Base-by-base conservation (phyloP, 2,329 filamentous ascomycete genomes). In the Xylogone sp. region DNA sequence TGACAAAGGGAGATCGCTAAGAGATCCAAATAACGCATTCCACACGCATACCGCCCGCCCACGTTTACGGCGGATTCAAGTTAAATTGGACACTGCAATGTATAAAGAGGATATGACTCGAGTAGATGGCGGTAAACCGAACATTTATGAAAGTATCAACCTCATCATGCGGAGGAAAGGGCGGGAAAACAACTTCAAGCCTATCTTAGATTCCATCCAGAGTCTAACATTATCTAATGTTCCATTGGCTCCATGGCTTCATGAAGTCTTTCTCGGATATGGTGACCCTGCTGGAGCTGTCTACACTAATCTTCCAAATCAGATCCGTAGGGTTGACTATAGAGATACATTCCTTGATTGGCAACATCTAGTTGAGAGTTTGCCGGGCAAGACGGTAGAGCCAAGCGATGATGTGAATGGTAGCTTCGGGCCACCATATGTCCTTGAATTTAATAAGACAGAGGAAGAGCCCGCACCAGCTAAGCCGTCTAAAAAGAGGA, bases 261-360 rank as follows among this genome's bases (percentile, higher is more conserved):
- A 96, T 63, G 94, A 97, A 59, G 93, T 97, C 9, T 99, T 97
- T 68, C 75, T 99, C n/a, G 94, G 94, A 2, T 97, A 96, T 67
- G 94, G 94, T 45, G 92, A 99, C 68, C 93, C 94, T 52, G 82
- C 90, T 24, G 86, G 88, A 53, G 94, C 94, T 29, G 88, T 84
- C 20, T 96, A 96, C 71, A 90, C 88, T 56, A 86, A 90, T 47
- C 73, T 99, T 16, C 73, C 88, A 1, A 94, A 90, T 66, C 81
- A 85, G 53, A 76, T 96, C 56, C 83, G 84, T 62, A 88, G 81
- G 50, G 75, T 99, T 49, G 91, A 99, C 68, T 97, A 91, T 66
- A 81, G 91, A 50, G 95, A 99, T 66, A 97, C 94, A 0, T 97
- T 99, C 67, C 71, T 97, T 53, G 85, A 97, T 71, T 97, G 93